Conservation (phyloP, 2,329 filamentous ascomycete genomes). For the Tympanopsis confertula region DNA sequence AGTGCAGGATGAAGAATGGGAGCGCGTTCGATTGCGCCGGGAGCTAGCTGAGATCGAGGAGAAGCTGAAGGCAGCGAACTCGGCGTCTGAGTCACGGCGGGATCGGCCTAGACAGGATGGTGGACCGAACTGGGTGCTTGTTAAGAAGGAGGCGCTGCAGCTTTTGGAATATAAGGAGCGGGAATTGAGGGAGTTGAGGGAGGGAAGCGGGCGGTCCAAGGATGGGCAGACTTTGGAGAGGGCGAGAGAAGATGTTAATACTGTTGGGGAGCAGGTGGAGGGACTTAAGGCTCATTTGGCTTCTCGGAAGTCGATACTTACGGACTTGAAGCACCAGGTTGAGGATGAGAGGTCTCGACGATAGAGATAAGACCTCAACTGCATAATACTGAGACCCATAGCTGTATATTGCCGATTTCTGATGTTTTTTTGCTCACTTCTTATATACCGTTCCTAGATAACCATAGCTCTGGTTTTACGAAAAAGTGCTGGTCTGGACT, state of each 20-base stretch:
- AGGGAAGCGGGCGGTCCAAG: constrained; percentile 49
- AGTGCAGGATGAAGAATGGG: constrained; percentile 69
- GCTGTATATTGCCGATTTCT: not conserved
- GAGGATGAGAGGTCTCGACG: constrained; percentile 65
- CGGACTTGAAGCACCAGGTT: constrained; percentile 69
- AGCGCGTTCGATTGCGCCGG: constrained; percentile 93
- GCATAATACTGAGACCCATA: not conserved
- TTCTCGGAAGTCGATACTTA: constrained; percentile 63
- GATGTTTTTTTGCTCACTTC: not conserved
- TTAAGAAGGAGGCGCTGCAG: constrained; percentile 84
- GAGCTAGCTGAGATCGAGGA: constrained; percentile 86
- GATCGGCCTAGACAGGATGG: constrained; percentile 54
- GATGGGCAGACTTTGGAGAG: constrained; percentile 64
- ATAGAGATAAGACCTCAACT: not conserved
- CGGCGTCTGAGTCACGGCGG: constrained; percentile 63
- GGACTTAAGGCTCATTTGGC: constrained; percentile 74
- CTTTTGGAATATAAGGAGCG: constrained; percentile 85
- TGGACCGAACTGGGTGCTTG: constrained; percentile 79
- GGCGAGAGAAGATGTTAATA: constrained; percentile 73
- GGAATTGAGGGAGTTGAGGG: constrained; percentile 64
- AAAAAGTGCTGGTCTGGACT: too few species aligned
- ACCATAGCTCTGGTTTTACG: too few species aligned
- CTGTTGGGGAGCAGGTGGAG: constrained; percentile 89
- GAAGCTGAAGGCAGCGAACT: constrained; percentile 73
- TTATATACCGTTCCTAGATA: not conserved